These are phyloP conservation scores for Ochetophila trinervis DNA, from an alignment of 306 rosid genomes.

Conservation along the genomic window DNA sequence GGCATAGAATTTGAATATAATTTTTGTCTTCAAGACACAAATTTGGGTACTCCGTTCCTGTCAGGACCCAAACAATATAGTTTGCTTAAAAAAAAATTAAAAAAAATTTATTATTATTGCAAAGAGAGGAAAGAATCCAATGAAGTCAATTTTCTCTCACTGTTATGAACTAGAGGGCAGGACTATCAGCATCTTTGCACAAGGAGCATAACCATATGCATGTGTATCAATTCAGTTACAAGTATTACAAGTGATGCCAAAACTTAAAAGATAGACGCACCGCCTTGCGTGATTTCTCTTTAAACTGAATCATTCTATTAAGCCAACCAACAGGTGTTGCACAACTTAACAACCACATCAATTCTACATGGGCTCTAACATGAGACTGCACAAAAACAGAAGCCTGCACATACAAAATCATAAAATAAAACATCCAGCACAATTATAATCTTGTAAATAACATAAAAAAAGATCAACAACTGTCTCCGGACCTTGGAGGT, in stretches of 20 bases:
- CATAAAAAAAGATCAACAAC: slow-evolving; percentile 14
- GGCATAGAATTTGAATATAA: background rate
- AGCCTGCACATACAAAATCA: slow-evolving; percentile 53
- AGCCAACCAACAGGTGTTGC: slow-evolving; percentile 93
- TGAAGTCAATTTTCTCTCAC: background rate
- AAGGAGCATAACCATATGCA: background rate
- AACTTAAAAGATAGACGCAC: slow-evolving; percentile 45
- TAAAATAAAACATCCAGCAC: slow-evolving; percentile 8
- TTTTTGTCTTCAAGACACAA: background rate
- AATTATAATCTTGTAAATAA: slow-evolving; percentile 19
- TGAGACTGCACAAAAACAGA: slow-evolving; percentile 96
- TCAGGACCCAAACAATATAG: too few relatives aligned
- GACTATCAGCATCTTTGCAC: background rate
- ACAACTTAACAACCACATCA: slow-evolving; percentile 95
- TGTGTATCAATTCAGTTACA: background rate
- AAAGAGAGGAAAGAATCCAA: background rate
- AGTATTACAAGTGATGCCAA: background rate
- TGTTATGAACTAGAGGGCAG: background rate
- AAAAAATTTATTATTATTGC: background rate
- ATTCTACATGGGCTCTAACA: slow-evolving; percentile 90
- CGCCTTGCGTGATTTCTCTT: slow-evolving; percentile 97
- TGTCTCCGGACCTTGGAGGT: slow-evolving; percentile 64
- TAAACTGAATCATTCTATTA: slow-evolving; percentile 91
- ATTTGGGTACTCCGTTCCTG: background rate
- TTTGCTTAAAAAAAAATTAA: background rate